Evolutionary conservation across 768 basidiomycete species (phyloP).

Genomic region (Mycena venus): DNA sequence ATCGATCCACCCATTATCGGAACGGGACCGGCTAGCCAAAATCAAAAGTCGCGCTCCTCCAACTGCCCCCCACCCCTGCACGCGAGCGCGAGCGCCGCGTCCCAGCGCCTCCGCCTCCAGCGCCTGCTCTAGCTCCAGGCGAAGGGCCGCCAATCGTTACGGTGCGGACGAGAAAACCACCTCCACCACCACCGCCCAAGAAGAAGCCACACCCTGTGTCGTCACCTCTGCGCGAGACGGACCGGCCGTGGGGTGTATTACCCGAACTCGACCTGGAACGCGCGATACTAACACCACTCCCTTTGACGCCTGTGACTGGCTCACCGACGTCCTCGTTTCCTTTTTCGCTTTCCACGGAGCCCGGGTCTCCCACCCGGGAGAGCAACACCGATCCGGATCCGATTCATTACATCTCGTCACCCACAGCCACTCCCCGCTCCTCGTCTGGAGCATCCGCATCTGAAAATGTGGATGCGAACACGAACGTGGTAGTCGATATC

Average conservation of each 20-base stretch:
- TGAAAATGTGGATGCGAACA: not conserved
- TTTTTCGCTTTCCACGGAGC: not conserved
- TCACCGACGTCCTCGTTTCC: constrained; percentile 26
- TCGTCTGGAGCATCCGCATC: not conserved
- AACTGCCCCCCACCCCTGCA: not conserved
- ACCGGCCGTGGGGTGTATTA: not conserved
- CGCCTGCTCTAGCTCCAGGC: not conserved
- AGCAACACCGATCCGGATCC: not conserved
- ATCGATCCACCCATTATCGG: constrained; percentile 20
- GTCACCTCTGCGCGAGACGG: constrained; percentile 47
- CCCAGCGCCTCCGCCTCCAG: constrained; percentile 31
- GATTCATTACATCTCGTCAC: not conserved
- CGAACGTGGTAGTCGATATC: constrained; percentile 27
- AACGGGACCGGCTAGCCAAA: constrained; percentile 18
- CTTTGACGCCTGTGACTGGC: constrained; percentile 48
- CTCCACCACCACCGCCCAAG: constrained; percentile 38
- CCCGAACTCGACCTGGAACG: constrained; percentile 45
- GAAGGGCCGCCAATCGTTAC: constrained; percentile 45
- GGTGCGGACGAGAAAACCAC: constrained; percentile 46
- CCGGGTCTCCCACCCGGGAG: not conserved
- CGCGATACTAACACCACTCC: constrained; percentile 54
- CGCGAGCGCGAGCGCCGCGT: constrained; percentile 30
- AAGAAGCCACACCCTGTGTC: constrained; percentile 38
- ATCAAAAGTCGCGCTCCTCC: constrained; percentile 1
- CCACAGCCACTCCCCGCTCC: not conserved